Base-by-base conservation (phyloP, 108 stramenopile species). In the Epipyxis sp. region DNA sequence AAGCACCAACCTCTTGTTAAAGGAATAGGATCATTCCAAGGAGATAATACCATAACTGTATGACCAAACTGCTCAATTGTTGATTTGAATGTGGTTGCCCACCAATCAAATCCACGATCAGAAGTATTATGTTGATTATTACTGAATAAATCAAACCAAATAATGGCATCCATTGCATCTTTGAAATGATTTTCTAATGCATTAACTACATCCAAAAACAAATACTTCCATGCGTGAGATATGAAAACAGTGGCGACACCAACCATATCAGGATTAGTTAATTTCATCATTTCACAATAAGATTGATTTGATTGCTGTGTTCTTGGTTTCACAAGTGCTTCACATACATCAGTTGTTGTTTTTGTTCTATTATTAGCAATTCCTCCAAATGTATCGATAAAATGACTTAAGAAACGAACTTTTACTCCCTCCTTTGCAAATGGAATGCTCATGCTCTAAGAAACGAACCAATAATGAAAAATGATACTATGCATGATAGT, bases 11-110 rank as follows among this genome's bases (percentile, higher is more conserved):
- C 71, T 27, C 71, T 13, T 37, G 6, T 74, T 3, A 54, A 37
- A 10, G 71, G 71, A 10, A 74, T 37, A 13, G 71, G 71, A 37
- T 74, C 50, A 42, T 74, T 10, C 71, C 71, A 74, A 6, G 71
- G 71, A 27, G 46, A 16, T 10, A 74, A 32, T 6, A 74, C 71
- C 34, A 74, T 35, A 10, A 74, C 13, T 13, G 3, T 6, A 37
- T 74, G 71, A 10, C 35, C 32, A 27, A 74, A 30, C 6, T 27
- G 3, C 32, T 6, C 34, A 6, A 74, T 35, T 13, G 71, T 42
- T 29, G 32, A 27, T 57, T 6, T 6, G 13, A 50, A 50, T 20
- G 37, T 39, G 43, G 42, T 10, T 39, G 40, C 3, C 20, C 50
- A 6, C 6, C 25, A 39, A 39, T 43, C 25, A 27, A 16, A 50